Conservation (phyloP, 441 rosid species). For the Euphorbia schlechtendalii region DNA sequence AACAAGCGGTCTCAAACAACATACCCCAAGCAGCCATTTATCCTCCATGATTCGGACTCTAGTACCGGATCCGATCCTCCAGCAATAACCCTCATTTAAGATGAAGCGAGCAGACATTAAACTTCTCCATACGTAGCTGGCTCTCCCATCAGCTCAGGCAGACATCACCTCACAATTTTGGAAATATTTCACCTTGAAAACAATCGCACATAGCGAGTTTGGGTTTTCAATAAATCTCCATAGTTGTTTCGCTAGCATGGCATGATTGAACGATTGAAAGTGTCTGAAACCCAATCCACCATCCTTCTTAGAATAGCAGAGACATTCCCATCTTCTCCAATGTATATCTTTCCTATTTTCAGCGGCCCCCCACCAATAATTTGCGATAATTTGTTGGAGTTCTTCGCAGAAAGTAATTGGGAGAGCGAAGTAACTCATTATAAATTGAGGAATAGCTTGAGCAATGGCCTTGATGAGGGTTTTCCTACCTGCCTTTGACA, state of each 20-base stretch:
- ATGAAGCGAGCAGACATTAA: not conserved
- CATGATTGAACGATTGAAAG: constrained; percentile 1
- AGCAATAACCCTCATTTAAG: not conserved
- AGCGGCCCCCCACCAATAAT: not conserved
- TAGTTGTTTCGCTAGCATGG: not conserved
- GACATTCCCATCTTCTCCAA: not conserved
- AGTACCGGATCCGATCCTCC: not conserved
- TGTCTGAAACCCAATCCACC: not conserved
- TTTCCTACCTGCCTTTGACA: not conserved
- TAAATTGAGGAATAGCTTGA: not conserved
- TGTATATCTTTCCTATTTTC: not conserved
- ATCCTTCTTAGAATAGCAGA: not conserved
- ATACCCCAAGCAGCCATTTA: not conserved
- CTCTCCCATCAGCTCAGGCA: not conserved
- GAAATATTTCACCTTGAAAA: not conserved
- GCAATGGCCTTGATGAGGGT: not conserved
- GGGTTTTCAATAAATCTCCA: not conserved
- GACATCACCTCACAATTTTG: not conserved
- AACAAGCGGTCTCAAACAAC: not conserved
- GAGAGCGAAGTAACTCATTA: not conserved
- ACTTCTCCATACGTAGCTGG: not conserved
- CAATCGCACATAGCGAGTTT: not conserved
- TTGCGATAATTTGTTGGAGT: not conserved
- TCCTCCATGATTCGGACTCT: not conserved
- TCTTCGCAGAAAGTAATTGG: not conserved